phyloP scores from a whole-genome alignment of 768 basidiomycete genomes.

The Pulveroboletus ravenelii region DNA sequence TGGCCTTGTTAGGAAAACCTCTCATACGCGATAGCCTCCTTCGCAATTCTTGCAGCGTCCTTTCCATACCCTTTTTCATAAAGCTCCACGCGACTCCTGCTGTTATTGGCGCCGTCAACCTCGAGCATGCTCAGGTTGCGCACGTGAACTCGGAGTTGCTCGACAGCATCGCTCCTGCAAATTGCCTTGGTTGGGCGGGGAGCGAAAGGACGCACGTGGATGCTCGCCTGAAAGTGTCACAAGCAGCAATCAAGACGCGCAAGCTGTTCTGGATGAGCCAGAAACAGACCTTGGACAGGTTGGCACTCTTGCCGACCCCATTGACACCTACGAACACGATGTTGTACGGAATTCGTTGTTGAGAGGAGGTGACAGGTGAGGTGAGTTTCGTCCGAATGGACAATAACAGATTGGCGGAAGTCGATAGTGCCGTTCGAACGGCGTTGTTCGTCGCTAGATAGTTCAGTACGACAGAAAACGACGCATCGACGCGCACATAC shows the following conservation, averaged over 20 bases:
- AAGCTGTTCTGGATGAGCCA: constrained; percentile 97
- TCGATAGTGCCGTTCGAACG: constrained; percentile 77
- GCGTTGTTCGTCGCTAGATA: constrained; percentile 74
- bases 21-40: constrained; percentile 92
- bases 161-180: constrained; percentile 87
- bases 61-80: constrained; percentile 98
- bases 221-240: constrained; percentile 88
- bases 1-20: constrained; percentile 16
- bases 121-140: constrained; percentile 86
- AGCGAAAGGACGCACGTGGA: background rate
- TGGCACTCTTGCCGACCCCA: constrained; percentile 98
- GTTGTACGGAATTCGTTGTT: constrained; percentile 81
- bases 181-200: background rate
- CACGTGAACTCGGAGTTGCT: constrained; percentile 95
- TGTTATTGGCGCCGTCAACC: constrained; percentile 61
- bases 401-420: constrained; percentile 88
- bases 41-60: constrained; percentile 97
- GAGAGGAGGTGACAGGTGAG: constrained; percentile 65
- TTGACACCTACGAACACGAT: constrained; percentile 98
- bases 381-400: constrained; percentile 88
- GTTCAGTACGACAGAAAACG: constrained; percentile 1
- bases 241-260: constrained; percentile 93
- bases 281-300: constrained; percentile 96
- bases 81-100: constrained; percentile 80
- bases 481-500: constrained; percentile 39